Evolutionary conservation across 345 rosid genomes (phyloP).

Genomic region (Bretschneidera sinensis): DNA sequence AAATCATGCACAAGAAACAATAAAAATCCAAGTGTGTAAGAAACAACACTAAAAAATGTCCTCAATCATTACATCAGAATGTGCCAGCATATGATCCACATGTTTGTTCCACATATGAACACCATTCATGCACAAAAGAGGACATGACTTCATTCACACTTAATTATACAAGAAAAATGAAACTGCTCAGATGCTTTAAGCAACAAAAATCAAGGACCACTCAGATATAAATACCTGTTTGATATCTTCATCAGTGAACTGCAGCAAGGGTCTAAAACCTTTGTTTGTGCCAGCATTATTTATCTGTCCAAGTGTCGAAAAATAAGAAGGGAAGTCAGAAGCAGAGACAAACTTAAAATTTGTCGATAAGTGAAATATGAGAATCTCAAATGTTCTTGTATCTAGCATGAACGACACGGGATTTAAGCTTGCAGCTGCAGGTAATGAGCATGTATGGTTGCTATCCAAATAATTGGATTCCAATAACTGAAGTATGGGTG

Average conservation of each 20-base stretch:
- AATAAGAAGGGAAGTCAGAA: slow-evolving; percentile 8
- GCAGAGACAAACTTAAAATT: background rate
- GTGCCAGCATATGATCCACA: background rate
- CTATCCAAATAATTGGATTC: background rate
- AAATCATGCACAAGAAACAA: no score
- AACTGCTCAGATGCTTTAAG: no score
- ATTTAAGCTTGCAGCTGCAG: background rate
- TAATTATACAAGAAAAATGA: background rate
- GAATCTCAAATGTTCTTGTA: background rate
- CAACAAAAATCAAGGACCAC: background rate
- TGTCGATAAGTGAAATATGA: background rate
- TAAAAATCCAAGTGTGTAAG: no score
- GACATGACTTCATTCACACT: background rate
- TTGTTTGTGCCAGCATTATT: slow-evolving; percentile 93
- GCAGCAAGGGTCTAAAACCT: slow-evolving; percentile 85
- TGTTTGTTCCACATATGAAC: background rate
- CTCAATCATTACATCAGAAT: no score
- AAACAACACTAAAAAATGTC: no score
- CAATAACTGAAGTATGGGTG: background rate
- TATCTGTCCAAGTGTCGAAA: slow-evolving; percentile 45
- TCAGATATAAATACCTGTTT: slow-evolving; percentile 43
- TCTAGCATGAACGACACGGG: background rate
- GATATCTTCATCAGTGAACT: slow-evolving; percentile 84
- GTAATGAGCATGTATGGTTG: background rate
- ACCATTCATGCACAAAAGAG: background rate